Base-by-base conservation (phyloP, 2,329 filamentous ascomycete species). In the Penicillium digitatum region DNA sequence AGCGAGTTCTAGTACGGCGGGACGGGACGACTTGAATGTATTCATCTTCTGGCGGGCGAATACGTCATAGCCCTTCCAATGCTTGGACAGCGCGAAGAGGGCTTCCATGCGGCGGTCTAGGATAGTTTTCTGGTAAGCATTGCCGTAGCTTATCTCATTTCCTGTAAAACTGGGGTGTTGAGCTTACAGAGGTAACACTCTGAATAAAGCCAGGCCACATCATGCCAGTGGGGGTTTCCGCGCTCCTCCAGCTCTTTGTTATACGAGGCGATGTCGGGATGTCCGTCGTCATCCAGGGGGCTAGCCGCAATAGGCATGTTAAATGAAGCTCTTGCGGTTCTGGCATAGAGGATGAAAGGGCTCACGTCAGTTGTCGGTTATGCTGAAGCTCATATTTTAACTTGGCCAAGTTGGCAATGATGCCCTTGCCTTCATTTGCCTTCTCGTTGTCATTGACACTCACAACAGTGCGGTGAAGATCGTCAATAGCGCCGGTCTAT, bases 311-410 rank as follows among this genome's bases (percentile, higher is more conserved):
- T 27, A 32, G n/a, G 18, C 20, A 18, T 16, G 18, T 39, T 24
- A 53, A 50, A 10, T 32, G 3, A 26, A 10, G n/a, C 16, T 18
- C 11, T 9, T 46, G 5, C 22, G 0, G 2, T 20, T 22, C 12
- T 8, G 8, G 40, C 16, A 5, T 43, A 11, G 10, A 27, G 16
- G 11, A 16, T 26, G 10, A 43, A 18, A 35, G 16, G 18, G 32
- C 52, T 44, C 24, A 54, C 52, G 38, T 54, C 12, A 54, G 39
- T 50, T 50, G 52, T 50, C 52, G 46, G 45, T 54, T 20, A 70
- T 99, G 94, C 71, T 96, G 89, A 42, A 97, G 78, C 76, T 97
- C 93, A 75, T 97, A 96, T 76, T 99, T 99, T 66, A 99, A 81
- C 62, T 81, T 83, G 5, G 87, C 87, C 12, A 99, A 80, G 62